Evolutionary conservation across 371 early-diverging fungal species (phyloP).

Genomic region (Caulochytrium protostelioides): DNA sequence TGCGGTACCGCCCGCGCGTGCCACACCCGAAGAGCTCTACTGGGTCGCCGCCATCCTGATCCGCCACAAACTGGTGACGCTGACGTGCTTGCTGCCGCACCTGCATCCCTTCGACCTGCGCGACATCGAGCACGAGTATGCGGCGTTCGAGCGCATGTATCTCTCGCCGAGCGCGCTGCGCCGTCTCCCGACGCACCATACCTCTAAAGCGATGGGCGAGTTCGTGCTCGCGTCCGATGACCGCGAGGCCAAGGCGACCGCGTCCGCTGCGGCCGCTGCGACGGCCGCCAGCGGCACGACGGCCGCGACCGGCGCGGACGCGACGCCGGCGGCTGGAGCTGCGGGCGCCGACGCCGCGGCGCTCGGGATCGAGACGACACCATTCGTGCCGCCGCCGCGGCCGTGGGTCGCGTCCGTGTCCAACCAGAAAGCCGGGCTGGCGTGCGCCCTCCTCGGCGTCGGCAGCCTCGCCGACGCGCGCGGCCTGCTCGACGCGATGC

Average conservation of each 20-base stretch:
- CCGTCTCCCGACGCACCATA: no score
- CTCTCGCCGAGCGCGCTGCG: no score
- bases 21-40: constrained; percentile 17
- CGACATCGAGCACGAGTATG: constrained; percentile 24
- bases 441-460: constrained; percentile 35
- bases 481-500: constrained; percentile 27
- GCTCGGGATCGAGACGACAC: no score
- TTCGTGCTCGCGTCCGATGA: constrained; percentile 24
- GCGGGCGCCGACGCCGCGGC: background rate
- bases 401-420: constrained; percentile 1
- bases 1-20: no score
- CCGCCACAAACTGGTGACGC: constrained; percentile 34
- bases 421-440: constrained; percentile 41
- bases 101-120: constrained; percentile 35
- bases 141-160: no score
- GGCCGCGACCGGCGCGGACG: background rate
- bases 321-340: background rate
- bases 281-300: background rate
- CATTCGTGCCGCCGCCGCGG: background rate
- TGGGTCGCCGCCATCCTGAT: constrained; percentile 44
- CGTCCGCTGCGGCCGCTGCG: background rate
- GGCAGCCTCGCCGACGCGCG: constrained; percentile 38
- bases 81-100: constrained; percentile 55
- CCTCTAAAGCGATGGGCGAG: no score
- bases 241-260: constrained; percentile 5